These are phyloP conservation scores for Jamesozyma lodderae DNA, from an alignment of 805 yeast species.

Conservation along the genomic window DNA sequence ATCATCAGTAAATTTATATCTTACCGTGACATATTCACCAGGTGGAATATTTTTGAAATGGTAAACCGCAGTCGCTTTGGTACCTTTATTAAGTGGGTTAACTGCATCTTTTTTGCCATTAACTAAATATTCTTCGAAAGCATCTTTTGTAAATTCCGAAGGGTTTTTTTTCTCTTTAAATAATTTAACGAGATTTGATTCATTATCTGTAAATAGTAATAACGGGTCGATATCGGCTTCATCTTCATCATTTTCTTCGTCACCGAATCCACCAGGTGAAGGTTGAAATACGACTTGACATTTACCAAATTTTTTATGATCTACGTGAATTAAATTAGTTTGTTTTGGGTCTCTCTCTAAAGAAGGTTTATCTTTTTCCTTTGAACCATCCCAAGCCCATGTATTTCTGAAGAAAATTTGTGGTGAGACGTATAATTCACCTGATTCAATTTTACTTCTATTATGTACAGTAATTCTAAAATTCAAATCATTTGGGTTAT, in stretches of 20 bases:
- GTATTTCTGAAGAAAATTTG: constrained; percentile 80
- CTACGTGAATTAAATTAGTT: constrained; percentile 44
- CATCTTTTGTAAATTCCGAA: constrained; percentile 66
- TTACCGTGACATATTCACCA: constrained; percentile 80
- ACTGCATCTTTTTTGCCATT: constrained; percentile 45
- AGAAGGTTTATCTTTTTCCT: constrained; percentile 40
- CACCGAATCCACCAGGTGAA: constrained; percentile 62
- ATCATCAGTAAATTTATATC: constrained; percentile 56
- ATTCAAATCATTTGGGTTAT: constrained; percentile 68
- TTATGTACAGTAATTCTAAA: constrained; percentile 86
- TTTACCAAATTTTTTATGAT: constrained; percentile 62
- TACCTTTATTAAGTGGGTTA: constrained; percentile 66
- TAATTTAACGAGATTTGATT: constrained; percentile 62
- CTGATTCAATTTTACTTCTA: constrained; percentile 61
- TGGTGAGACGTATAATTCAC: constrained; percentile 80
- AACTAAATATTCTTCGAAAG: constrained; percentile 77
- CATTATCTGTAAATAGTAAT: constrained; percentile 81
- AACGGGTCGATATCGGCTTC: constrained; percentile 61
- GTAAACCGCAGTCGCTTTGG: constrained; percentile 81
- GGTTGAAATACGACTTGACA: constrained; percentile 68
- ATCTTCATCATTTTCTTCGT: constrained; percentile 8
- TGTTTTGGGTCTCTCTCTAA: constrained; percentile 31
- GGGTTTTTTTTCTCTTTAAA: constrained; percentile 53
- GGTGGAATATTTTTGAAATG: constrained; percentile 74
- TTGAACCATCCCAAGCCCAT: constrained; percentile 72